A percentile compares a stretch with the other conserved stretches of the same genome.
These are phyloP conservation scores for Kuraishia piskuri DNA, from an alignment of 805 yeast genomes.

Conservation along the genomic window DNA sequence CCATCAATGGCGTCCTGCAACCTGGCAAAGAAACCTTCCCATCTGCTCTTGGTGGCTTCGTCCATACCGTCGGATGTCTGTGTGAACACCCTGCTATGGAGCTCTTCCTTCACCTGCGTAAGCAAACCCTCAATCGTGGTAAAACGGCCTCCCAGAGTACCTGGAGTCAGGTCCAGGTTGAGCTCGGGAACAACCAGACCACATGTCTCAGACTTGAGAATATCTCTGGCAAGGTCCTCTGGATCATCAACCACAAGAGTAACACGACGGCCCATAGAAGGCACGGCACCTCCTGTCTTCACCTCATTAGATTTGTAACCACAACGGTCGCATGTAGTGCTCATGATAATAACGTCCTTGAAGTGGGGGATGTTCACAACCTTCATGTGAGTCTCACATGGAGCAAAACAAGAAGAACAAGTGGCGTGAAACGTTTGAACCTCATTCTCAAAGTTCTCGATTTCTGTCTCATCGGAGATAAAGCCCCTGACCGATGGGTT, in stretches of 20 bases:
- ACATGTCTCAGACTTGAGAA: slow-evolving; percentile 91
- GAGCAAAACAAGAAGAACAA: slow-evolving; percentile 80
- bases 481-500: slow-evolving; percentile 47
- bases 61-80: slow-evolving; percentile 92
- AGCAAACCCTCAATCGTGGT: slow-evolving; percentile 94
- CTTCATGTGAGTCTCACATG: slow-evolving; percentile 93
- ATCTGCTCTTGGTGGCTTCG: slow-evolving; percentile 60
- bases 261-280: slow-evolving; percentile 72
- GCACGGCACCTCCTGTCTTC: slow-evolving; percentile 96
- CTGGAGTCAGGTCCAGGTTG: slow-evolving; percentile 84
- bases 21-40: slow-evolving; percentile 71
- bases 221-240: slow-evolving; percentile 90
- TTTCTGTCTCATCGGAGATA: slow-evolving; percentile 63
- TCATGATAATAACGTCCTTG: slow-evolving; percentile 95
- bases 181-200: slow-evolving; percentile 80
- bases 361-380: slow-evolving; percentile 95
- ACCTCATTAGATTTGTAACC: slow-evolving; percentile 97
- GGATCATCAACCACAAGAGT: slow-evolving; percentile 74
- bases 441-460: slow-evolving; percentile 80
- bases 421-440: slow-evolving; percentile 90
- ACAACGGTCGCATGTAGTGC: slow-evolving; percentile 85
- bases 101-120: slow-evolving; percentile 82
- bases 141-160: slow-evolving; percentile 96
- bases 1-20: slow-evolving; percentile 79
- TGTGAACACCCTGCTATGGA: slow-evolving; percentile 74